phyloP scores from a whole-genome alignment of 805 yeast species.

The Candida incommunis region DNA sequence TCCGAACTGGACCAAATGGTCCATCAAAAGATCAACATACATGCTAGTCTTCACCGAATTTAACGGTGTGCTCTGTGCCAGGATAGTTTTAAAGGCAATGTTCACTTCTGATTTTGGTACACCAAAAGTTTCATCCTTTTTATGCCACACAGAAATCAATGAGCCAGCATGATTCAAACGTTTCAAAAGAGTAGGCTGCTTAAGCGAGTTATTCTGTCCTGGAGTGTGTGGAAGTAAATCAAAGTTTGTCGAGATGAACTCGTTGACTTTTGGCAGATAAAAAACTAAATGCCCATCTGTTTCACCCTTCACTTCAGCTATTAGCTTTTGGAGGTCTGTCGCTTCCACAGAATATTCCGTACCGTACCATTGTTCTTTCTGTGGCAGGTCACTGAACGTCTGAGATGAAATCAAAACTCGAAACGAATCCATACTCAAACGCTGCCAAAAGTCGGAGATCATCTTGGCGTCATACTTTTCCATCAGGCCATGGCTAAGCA shows the following conservation, averaged over 20 bases:
- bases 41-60: conserved; percentile 45
- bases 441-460: conserved; percentile 34
- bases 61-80: conserved; percentile 42
- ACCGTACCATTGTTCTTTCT: conserved; percentile 78
- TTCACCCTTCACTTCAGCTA: conserved; percentile 17
- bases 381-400: conserved; percentile 33
- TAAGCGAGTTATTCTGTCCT: conserved; percentile 25
- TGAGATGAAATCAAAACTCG: conserved; percentile 41
- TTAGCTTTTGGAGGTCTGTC: conserved; percentile 27
- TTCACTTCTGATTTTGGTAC: conserved; percentile 69
- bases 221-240: conserved; percentile 33
- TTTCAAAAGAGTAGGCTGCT: conserved; percentile 49
- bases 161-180: conserved; percentile 26
- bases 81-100: conserved; percentile 6
- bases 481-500: conserved; percentile 44
- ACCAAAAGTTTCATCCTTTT: conserved; percentile 77
- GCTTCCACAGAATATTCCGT: conserved; percentile 51
- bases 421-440: conserved; percentile 45
- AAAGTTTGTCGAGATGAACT: conserved; percentile 71
- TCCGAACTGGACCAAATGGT: conserved; percentile 57
- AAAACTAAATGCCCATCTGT: conserved; percentile 20
- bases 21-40: conserved; percentile 58
- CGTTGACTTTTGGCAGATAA: conserved; percentile 59
- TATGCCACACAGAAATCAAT: conserved; percentile 59
- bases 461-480: conserved; percentile 43